These are phyloP conservation scores for Coniosporium uncinatum DNA, from an alignment of 2,329 filamentous ascomycete genomes.

Conservation along the genomic window DNA sequence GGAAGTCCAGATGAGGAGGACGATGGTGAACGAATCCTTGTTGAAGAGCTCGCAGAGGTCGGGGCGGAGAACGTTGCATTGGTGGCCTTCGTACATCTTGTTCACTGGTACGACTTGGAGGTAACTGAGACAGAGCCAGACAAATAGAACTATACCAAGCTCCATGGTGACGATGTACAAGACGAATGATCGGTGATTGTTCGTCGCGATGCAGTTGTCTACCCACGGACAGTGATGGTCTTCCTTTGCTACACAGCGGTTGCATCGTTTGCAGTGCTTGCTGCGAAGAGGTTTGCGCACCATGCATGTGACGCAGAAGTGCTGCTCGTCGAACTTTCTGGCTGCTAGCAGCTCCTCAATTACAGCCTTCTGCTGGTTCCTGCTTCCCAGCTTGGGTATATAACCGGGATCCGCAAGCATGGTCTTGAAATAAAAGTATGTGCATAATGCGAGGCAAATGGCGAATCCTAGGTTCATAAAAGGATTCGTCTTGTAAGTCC, in stretches of 20 bases:
- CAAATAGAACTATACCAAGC: constrained; percentile 65
- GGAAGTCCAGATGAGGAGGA: constrained; percentile 72
- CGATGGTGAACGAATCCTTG: constrained; percentile 77
- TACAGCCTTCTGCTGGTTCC: constrained; percentile 82
- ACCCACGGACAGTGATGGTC: constrained; percentile 99
- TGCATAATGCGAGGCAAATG: constrained; percentile 55
- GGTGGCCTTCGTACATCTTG: constrained; percentile 28
- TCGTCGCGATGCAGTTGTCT: constrained; percentile 91
- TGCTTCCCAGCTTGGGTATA: constrained; percentile 84
- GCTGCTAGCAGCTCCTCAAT: constrained; percentile 81
- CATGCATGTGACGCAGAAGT: constrained; percentile 96
- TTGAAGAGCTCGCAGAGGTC: constrained; percentile 71
- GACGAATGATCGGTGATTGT: constrained; percentile 96
- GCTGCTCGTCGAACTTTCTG: constrained; percentile 90
- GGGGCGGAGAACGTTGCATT: constrained; percentile 74
- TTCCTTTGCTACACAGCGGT: constrained; percentile 91
- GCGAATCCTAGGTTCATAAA: constrained; percentile 75
- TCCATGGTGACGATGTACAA: constrained; percentile 80
- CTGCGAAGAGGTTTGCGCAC: constrained; percentile 86
- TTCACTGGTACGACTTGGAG: constrained; percentile 30
- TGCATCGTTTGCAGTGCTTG: constrained; percentile 92
- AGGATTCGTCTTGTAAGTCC: constrained; percentile 59
- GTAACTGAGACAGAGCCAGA: constrained; percentile 71
- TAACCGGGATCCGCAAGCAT: constrained; percentile 92
- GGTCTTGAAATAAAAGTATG: constrained; percentile 82